These are phyloP conservation scores for Hylodesmum podocarpum DNA, from an alignment of 306 rosid species.

Conservation along the genomic window DNA sequence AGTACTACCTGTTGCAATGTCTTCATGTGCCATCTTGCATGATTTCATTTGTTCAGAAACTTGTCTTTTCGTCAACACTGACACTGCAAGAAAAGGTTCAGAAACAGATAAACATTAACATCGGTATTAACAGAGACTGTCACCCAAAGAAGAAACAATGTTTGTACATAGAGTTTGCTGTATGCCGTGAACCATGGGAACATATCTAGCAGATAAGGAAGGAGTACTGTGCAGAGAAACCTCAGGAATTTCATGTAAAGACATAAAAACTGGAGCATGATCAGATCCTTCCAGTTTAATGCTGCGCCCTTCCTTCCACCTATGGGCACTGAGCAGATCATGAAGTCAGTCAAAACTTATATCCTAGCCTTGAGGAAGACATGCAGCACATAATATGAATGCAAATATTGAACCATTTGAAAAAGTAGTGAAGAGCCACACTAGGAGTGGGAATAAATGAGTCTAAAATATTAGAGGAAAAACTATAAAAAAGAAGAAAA, in stretches of 20 bases:
- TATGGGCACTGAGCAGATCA: conserved; percentile 36
- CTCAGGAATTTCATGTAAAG: conserved; percentile 63
- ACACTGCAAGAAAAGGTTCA: conserved; percentile 54
- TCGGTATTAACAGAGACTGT: not conserved
- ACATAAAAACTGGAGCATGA: conserved; percentile 86
- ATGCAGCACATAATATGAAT: conserved; percentile 28
- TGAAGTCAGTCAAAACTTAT: conserved; percentile 13
- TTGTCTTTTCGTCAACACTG: conserved; percentile 62
- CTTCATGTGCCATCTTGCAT: conserved; percentile 17
- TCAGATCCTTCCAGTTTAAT: conserved; percentile 90
- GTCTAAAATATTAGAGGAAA: not conserved
- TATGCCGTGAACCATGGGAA: conserved; percentile 76
- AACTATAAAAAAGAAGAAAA: not conserved
- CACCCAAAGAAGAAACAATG: conserved; percentile 25
- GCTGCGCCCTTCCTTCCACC: conserved; percentile 84
- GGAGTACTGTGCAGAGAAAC: conserved; percentile 72
- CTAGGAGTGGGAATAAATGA: not conserved
- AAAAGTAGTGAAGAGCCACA: conserved; percentile 8
- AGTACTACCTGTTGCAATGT: conserved; percentile 21
- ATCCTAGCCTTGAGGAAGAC: conserved; percentile 6
- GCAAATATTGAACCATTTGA: conserved; percentile 14
- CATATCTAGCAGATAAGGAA: conserved; percentile 78
- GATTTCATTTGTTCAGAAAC: conserved; percentile 26
- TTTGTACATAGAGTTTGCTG: conserved; percentile 81
- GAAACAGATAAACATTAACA: conserved; percentile 8